Percentiles rank a stretch among this genome's conserved stretches.
Evolutionary conservation across 495 filamentous ascomycete species (phyloP).

Genomic region (Geoglossum glabrum): DNA sequence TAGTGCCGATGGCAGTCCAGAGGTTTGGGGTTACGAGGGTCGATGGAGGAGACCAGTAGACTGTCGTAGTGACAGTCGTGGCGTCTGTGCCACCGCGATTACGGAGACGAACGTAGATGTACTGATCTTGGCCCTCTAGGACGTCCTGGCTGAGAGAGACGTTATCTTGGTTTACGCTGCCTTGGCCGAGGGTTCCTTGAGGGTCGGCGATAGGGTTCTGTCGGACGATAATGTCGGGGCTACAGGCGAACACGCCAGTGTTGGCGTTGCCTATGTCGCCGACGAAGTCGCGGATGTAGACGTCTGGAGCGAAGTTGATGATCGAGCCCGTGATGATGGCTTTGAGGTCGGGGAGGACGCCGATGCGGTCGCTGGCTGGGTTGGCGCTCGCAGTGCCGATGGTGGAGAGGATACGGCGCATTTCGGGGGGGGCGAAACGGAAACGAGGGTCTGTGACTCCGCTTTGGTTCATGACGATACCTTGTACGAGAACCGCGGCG

Average conservation of each 20-base stretch:
- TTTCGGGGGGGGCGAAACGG: not conserved
- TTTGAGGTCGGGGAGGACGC: not conserved
- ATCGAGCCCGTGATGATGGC: not conserved
- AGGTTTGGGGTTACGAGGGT: too few species aligned
- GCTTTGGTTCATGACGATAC: not conserved
- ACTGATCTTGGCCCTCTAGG: too few species aligned
- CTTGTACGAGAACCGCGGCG: not conserved
- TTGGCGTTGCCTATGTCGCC: not conserved
- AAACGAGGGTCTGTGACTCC: not conserved
- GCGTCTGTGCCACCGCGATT: not conserved
- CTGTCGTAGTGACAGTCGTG: too few species aligned
- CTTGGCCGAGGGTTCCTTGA: not conserved
- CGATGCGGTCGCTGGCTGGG: not conserved
- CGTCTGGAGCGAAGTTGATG: not conserved
- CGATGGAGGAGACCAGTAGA: too few species aligned
- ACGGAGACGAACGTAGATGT: too few species aligned
- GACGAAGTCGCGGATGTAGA: not conserved
- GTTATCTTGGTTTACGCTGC: not conserved
- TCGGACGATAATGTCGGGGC: not conserved
- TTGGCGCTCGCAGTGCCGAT: not conserved
- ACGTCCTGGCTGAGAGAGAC: too few species aligned
- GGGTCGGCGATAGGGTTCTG: not conserved
- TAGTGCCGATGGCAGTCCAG: too few species aligned
- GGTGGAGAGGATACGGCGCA: not conserved
- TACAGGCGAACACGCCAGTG: not conserved